Base-by-base conservation (phyloP, 2,329 filamentous ascomycete genomes). In the Hypoxylon sp. region DNA sequence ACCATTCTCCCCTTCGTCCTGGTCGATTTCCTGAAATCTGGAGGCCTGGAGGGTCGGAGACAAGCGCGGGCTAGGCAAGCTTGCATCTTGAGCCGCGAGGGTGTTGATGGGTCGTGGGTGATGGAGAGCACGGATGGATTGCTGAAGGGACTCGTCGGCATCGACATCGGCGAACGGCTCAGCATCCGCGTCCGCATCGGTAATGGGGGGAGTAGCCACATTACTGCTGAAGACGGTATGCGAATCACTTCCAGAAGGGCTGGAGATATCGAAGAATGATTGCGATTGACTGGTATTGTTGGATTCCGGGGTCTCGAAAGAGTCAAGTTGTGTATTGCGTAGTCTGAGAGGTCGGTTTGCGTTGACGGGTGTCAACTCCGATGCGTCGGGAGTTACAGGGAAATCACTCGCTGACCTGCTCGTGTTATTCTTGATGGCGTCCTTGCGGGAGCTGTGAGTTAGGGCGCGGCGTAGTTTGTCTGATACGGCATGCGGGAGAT, bases 41-140 rank as follows among this genome's bases (percentile, higher is more conserved):
- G 85, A 84, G 46, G 95, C 92, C 73, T 93, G 93, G 65, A 97
- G 88, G 5, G 95, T 97, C 3, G 96, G 96, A 25, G 96, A 99
- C 62, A 99, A 82, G 75, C 96, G 94, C 34, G 96, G 96, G 78
- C 96, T 99, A 57, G 96, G 96, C 68, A 99, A 85, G 80, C 93
- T 98, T 70, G 93, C 93, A 82, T 98, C 95, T 78, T 96, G 92
- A 41, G 91, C 90, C 62, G 90, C 88, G 60, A 91, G 86, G 50
- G 89, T 91, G 74, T 94, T 90, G 53, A 94, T 84, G 23, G 87
- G 84, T 30, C 85, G 79, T 49, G 80, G 77, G 17, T 82, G 82
- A 67, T 82, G 85, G 57, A 83, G 80, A 71, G 82, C 82, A 36
- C 83, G 80, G 63, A 84, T 76, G 21, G 80, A 81, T 75, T 80